Percentiles rank a stretch among this genome's conserved stretches.
Conservation (phyloP, 2,329 filamentous ascomycete species). For the Macrophomina phaseolina region DNA sequence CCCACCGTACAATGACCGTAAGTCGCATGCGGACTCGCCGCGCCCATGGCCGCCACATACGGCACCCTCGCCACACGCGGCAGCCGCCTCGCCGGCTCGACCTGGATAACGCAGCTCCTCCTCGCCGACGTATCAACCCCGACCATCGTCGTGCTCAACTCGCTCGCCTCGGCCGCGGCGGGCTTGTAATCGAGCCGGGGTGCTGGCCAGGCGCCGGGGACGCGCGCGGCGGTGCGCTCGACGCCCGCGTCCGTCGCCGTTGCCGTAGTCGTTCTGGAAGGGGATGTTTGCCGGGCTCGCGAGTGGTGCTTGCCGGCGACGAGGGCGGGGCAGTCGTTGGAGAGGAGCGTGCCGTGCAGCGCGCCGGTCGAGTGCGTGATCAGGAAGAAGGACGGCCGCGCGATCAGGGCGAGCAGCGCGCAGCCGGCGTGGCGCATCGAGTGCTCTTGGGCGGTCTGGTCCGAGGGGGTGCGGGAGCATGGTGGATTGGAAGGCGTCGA, state of each 20-base stretch:
- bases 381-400: conserved; percentile 45
- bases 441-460: conserved; percentile 31
- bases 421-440: conserved; percentile 20
- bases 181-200: conserved; percentile 1
- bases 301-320: conserved; percentile 33
- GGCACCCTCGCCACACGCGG: conserved; percentile 37
- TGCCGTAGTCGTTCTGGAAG: conserved; percentile 29
- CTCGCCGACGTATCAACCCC: conserved; percentile 31
- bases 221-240: not conserved
- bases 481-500: conserved; percentile 53
- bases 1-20: conserved; percentile 41
- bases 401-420: conserved; percentile 52
- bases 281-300: conserved; percentile 30
- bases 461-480: conserved; percentile 29
- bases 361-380: conserved; percentile 51
- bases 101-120: conserved; percentile 34
- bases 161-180: not conserved
- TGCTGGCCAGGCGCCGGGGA: conserved; percentile 21
- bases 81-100: conserved; percentile 30
- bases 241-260: conserved; percentile 10
- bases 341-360: conserved; percentile 33
- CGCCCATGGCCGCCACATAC: conserved; percentile 38
- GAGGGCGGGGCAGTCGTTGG: conserved; percentile 34
- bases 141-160: conserved; percentile 24
- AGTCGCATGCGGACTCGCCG: conserved; percentile 38